Conservation (phyloP, 495 filamentous ascomycete genomes). For the Neurospora sp. region DNA sequence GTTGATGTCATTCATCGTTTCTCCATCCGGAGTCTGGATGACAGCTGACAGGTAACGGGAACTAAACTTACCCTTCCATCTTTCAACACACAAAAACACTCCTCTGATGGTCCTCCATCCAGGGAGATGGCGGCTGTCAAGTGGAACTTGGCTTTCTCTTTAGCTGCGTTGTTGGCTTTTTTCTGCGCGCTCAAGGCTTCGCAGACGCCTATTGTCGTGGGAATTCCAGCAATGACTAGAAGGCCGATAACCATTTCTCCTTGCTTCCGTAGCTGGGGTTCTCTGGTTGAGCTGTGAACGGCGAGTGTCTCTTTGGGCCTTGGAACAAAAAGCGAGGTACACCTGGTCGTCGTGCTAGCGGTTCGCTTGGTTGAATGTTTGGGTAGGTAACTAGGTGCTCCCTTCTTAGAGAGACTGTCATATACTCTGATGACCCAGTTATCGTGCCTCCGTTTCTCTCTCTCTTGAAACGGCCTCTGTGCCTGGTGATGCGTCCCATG, state of each 20-base stretch:
- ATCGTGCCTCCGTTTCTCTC: background rate
- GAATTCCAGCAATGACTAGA: slow-evolving; percentile 35
- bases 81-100: slow-evolving; percentile 31
- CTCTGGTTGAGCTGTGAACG: background rate
- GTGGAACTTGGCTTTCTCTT: slow-evolving; percentile 43
- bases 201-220: slow-evolving; percentile 41
- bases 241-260: slow-evolving; percentile 32
- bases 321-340: background rate
- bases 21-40: background rate
- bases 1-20: slow-evolving; percentile 3
- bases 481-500: background rate
- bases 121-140: slow-evolving; percentile 35
- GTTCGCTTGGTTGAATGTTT: background rate
- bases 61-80: slow-evolving; percentile 31
- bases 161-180: slow-evolving; percentile 35
- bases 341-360: background rate
- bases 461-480: background rate
- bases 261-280: background rate
- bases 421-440: background rate
- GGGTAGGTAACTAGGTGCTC: background rate
- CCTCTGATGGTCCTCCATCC: slow-evolving; percentile 26
- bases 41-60: background rate
- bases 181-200: slow-evolving; percentile 42
- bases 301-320: background rate
- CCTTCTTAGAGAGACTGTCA: background rate